Evolutionary conservation across 805 yeast species (phyloP).

Genomic region (Candida chilensis): DNA sequence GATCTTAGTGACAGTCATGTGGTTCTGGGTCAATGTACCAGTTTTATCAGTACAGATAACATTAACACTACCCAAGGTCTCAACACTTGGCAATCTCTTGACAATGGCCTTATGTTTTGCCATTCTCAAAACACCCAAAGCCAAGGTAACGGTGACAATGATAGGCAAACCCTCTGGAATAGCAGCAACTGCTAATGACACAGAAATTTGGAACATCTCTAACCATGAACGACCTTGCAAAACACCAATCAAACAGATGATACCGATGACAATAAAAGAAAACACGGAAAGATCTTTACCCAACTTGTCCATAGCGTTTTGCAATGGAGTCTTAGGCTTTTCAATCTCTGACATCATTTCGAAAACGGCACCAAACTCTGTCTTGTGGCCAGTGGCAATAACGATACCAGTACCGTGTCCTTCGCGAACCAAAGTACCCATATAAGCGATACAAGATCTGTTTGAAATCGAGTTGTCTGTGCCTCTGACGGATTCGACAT

Average conservation of each 20-base stretch:
- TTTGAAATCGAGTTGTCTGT: slow-evolving; percentile 37
- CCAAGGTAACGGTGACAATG: slow-evolving; percentile 94
- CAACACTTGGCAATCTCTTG: slow-evolving; percentile 89
- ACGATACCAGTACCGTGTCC: slow-evolving; percentile 95
- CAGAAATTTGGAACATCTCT: slow-evolving; percentile 97
- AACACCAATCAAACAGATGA: slow-evolving; percentile 86
- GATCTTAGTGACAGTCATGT: slow-evolving; percentile 78
- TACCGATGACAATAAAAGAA: slow-evolving; percentile 81
- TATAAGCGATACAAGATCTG: slow-evolving; percentile 74
- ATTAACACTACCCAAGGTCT: slow-evolving; percentile 89
- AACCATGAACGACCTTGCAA: slow-evolving; percentile 91
- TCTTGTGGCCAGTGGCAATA: slow-evolving; percentile 78
- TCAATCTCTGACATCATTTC: slow-evolving; percentile 93
- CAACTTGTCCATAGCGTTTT: slow-evolving; percentile 87
- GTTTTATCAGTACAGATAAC: slow-evolving; percentile 92
- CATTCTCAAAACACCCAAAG: slow-evolving; percentile 94
- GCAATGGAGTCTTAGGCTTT: slow-evolving; percentile 97
- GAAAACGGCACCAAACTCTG: slow-evolving; percentile 92
- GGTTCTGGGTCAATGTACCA: slow-evolving; percentile 84
- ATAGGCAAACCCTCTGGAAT: slow-evolving; percentile 98
- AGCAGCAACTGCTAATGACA: slow-evolving; percentile 96
- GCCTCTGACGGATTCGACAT: slow-evolving; percentile 31
- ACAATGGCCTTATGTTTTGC: slow-evolving; percentile 92
- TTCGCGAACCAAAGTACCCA: slow-evolving; percentile 96
- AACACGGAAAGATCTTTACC: slow-evolving; percentile 85